These are phyloP conservation scores for Cyberlindnera veronae DNA, from an alignment of 805 yeast species.

Conservation along the genomic window DNA sequence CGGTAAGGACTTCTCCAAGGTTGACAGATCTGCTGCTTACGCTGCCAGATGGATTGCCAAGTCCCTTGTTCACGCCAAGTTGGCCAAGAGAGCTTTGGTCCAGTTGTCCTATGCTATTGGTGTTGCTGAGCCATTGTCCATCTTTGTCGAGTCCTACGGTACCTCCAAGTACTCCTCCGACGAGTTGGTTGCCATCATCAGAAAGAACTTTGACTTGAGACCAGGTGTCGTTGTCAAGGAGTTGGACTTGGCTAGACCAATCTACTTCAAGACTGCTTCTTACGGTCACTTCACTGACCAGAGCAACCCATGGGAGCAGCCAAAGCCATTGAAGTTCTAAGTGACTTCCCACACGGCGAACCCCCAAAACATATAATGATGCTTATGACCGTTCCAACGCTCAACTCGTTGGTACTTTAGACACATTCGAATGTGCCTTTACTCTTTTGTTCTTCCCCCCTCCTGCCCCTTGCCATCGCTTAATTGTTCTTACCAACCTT, in stretches of 20 bases:
- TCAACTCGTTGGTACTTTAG: conserved; percentile 19
- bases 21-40: conserved; percentile 99
- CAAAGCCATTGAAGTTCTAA: conserved; percentile 69
- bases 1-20: conserved; percentile 99
- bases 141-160: conserved; percentile 97
- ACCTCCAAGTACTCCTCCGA: conserved; percentile 87
- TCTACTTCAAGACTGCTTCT: conserved; percentile 97
- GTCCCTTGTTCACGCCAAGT: conserved; percentile 90
- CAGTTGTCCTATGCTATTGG: conserved; percentile 99
- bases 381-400: conserved; percentile 16
- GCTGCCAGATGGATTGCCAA: conserved; percentile 99
- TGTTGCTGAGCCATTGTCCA: conserved; percentile 98
- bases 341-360: neutral
- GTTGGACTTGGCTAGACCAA: conserved; percentile 97
- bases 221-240: conserved; percentile 98
- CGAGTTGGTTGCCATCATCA: conserved; percentile 87
- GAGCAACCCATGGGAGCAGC: conserved; percentile 98
- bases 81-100: conserved; percentile 95
- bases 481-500: neutral
- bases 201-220: conserved; percentile 95
- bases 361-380: conserved; percentile 9
- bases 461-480: neutral
- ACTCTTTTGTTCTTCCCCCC: conserved; percentile 1
- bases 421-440: neutral
- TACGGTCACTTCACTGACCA: conserved; percentile 99